Conservation (phyloP, 1,284 basidiomycete species). For the Irpex sp. region DNA sequence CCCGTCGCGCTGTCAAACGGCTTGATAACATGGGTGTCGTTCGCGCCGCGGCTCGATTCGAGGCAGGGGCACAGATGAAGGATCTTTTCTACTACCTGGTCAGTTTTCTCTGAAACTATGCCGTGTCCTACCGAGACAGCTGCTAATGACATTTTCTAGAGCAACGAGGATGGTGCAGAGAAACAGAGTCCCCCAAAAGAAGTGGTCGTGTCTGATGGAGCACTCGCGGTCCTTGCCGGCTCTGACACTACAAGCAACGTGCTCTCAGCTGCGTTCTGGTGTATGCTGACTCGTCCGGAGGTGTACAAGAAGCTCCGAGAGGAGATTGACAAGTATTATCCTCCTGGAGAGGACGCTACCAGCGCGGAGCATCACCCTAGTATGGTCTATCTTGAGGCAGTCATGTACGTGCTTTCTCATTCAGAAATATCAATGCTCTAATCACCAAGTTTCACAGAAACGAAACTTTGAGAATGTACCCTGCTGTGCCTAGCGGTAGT, state of each 20-base stretch:
- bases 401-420: conserved; percentile 19
- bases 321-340: conserved; percentile 25
- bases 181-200: conserved; percentile 14
- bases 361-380: conserved; percentile 16
- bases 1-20: conserved; percentile 14
- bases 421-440: background rate
- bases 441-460: conserved; percentile 11
- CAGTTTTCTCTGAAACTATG: background rate
- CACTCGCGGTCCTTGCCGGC: conserved; percentile 22
- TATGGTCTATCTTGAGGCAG: conserved; percentile 27
- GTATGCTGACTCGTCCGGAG: conserved; percentile 18
- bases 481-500: conserved; percentile 15
- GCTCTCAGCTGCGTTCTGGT: conserved; percentile 17
- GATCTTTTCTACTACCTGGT: conserved; percentile 22
- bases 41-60: conserved; percentile 6
- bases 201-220: conserved; percentile 19
- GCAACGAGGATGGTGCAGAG: conserved; percentile 20
- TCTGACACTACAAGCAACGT: conserved; percentile 26
- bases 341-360: conserved; percentile 20
- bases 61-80: conserved; percentile 8
- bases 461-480: conserved; percentile 19
- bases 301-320: conserved; percentile 18
- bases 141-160: conserved; percentile 8
- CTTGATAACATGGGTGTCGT: conserved; percentile 8
- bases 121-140: background rate